phyloP scores from a whole-genome alignment of 331 rosid species.

The Arachis monticola region DNA sequence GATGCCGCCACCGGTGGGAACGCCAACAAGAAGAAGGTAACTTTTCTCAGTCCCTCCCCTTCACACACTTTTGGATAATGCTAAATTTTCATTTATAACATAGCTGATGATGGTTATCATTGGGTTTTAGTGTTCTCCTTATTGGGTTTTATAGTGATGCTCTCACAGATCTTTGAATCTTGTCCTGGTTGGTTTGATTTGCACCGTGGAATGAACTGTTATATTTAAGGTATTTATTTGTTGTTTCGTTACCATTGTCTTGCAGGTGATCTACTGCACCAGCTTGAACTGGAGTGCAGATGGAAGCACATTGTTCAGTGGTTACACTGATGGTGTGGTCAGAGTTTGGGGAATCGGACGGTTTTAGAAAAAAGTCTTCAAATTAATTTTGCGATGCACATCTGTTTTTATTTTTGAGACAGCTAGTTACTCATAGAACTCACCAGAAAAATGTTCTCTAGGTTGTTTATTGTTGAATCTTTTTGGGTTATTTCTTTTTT shows the following conservation, averaged over 20 bases:
- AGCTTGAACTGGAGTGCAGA: constrained; percentile 97
- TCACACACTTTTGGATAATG: background rate
- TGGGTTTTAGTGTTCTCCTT: background rate
- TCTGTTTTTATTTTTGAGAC: constrained; percentile 48
- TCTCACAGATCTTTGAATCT: background rate
- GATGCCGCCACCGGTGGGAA: constrained; percentile 59
- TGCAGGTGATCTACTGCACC: constrained; percentile 87
- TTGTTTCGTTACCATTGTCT: background rate
- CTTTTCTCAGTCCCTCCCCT: background rate
- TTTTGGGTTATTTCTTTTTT: no score
- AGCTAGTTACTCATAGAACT: constrained; percentile 49
- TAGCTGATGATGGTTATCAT: background rate
- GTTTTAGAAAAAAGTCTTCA: constrained; percentile 38
- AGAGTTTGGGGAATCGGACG: constrained; percentile 98
- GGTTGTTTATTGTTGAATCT: background rate
- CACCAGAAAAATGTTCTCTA: constrained; percentile 37
- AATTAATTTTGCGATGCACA: constrained; percentile 31
- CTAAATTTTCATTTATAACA: background rate
- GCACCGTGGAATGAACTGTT: background rate
- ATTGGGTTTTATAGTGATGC: background rate
- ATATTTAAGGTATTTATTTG: background rate
- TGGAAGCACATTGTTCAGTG: constrained; percentile 98
- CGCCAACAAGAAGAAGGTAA: constrained; percentile 78
- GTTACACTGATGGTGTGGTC: constrained; percentile 91
- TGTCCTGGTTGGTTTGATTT: background rate